Base-by-base conservation (phyloP, 2,329 filamentous ascomycete genomes). In the Furcasterigmium furcatum region DNA sequence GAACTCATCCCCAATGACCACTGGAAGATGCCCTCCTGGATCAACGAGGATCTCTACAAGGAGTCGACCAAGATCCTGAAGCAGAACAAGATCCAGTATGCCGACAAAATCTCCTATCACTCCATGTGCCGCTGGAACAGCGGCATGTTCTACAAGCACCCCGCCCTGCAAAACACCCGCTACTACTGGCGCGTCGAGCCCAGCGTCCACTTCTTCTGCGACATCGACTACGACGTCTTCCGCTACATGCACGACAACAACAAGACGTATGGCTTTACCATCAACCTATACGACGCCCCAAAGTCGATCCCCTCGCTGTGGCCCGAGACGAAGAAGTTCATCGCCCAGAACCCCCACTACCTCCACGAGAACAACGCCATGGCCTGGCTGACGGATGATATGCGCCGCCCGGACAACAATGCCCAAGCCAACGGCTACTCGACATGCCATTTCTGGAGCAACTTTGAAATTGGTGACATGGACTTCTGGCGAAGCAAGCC, bases 121-220 rank as follows among this genome's bases (percentile, higher is more conserved):
- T 88, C 97, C 64, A 99, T 99, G 94, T 99, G 94, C 64, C 85
- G 94, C 46, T 99, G 94, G 94, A 99, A 99, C 72, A 95, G 88
- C 60, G 94, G 94, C 61, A 78, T 97, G 67, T 99, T 99, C 76
- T 96, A 96, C 76, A 91, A 94, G 62, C 94, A 99, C 67, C 90
- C 91, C 0, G 91, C 91, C 1, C 80, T 99, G 46, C 75, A 83
- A 53, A 70, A 94, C 58, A 82, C 80, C 52, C 88, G 90, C 55
- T 99, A 89, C 76, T 99, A 99, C 76, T 99, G 94, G 94, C 88
- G 94, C 47, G 94, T 99, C 40, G 94, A 99, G 66, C 94, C 94
- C 43, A 96, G 97, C 55, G 94, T 99, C 36, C 91, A 96, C 69
- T 99, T 97, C 77, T 99, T 96, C 79, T 99, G 94, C 76, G 89